A percentile compares a stretch with the other conserved stretches of the same genome.
These are phyloP conservation scores for Aristolochia californica DNA, from an alignment of 164 flowering plant genomes.

Conservation along the genomic window DNA sequence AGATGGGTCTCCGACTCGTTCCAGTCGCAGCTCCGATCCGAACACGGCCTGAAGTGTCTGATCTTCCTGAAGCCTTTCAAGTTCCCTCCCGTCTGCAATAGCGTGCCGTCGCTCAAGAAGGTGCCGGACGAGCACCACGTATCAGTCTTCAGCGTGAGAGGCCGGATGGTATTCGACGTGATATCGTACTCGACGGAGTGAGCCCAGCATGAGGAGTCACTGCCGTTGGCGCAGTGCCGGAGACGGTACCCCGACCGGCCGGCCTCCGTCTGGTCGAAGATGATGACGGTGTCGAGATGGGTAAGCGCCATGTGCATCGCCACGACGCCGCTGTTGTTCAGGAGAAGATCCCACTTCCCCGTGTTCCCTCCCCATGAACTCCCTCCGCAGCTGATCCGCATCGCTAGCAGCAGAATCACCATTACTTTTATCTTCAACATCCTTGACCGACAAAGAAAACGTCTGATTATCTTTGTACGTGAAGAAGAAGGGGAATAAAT, in stretches of 20 bases:
- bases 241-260: slow-evolving; percentile 37
- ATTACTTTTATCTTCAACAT: too few relatives aligned
- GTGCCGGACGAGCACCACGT: slow-evolving; percentile 76
- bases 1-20: slow-evolving; percentile 9
- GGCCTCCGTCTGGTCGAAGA: slow-evolving; percentile 43
- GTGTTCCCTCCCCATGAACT: slow-evolving; percentile 5
- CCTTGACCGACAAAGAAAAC: too few relatives aligned
- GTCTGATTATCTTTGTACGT: too few relatives aligned
- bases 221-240: slow-evolving; percentile 2
- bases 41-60: slow-evolving; percentile 38
- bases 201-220: slow-evolving; percentile 49
- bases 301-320: slow-evolving; percentile 78
- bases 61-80: slow-evolving; percentile 29
- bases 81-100: slow-evolving; percentile 52
- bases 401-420: too few relatives aligned
- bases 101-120: slow-evolving; percentile 50
- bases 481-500: too few relatives aligned
- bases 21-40: slow-evolving; percentile 40
- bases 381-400: too few relatives aligned
- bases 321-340: slow-evolving; percentile 49
- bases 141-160: slow-evolving; percentile 40
- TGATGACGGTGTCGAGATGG: slow-evolving; percentile 40
- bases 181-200: slow-evolving; percentile 66
- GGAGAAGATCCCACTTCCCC: slow-evolving; percentile 53
- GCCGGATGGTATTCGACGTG: slow-evolving; percentile 26